phyloP scores from a whole-genome alignment of 1,139 yeast species.

The Hansenula sp. region DNA sequence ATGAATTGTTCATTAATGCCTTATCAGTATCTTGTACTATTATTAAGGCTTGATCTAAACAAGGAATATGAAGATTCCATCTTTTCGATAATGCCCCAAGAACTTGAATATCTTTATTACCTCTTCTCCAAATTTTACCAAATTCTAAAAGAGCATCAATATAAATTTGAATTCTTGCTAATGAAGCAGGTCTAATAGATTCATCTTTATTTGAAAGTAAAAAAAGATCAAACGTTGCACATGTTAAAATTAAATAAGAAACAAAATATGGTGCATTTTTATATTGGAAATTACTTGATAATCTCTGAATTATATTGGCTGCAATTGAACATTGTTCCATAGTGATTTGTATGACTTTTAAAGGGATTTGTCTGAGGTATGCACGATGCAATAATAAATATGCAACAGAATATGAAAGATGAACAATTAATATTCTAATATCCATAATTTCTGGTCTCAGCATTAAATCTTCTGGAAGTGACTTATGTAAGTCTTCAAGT shows the following conservation, averaged over 20 bases:
- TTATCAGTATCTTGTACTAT: background rate
- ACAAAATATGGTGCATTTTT: conserved; percentile 23
- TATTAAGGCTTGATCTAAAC: conserved; percentile 6
- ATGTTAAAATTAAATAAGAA: conserved; percentile 24
- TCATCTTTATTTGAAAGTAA: conserved; percentile 21
- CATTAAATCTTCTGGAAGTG: conserved; percentile 8
- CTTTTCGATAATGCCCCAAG: conserved; percentile 18
- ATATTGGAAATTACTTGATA: conserved; percentile 4
- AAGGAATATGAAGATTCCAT: conserved; percentile 20
- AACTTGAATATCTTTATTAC: conserved; percentile 22
- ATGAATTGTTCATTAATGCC: background rate
- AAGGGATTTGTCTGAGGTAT: conserved; percentile 23
- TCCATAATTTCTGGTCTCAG: conserved; percentile 3
- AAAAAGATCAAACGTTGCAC: conserved; percentile 26
- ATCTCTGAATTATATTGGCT: conserved; percentile 13
- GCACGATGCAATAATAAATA: conserved; percentile 24
- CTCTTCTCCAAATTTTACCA: conserved; percentile 23
- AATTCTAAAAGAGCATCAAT: conserved; percentile 18
- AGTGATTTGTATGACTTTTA: conserved; percentile 19
- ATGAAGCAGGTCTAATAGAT: conserved; percentile 13
- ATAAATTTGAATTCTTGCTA: conserved; percentile 15
- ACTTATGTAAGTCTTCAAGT: conserved; percentile 7
- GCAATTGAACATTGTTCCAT: conserved; percentile 19
- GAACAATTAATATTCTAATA: conserved; percentile 12
- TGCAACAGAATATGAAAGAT: conserved; percentile 19